Base-by-base conservation (phyloP, 371 early-diverging fungal genomes). In the Rhizopus arrhizus region DNA sequence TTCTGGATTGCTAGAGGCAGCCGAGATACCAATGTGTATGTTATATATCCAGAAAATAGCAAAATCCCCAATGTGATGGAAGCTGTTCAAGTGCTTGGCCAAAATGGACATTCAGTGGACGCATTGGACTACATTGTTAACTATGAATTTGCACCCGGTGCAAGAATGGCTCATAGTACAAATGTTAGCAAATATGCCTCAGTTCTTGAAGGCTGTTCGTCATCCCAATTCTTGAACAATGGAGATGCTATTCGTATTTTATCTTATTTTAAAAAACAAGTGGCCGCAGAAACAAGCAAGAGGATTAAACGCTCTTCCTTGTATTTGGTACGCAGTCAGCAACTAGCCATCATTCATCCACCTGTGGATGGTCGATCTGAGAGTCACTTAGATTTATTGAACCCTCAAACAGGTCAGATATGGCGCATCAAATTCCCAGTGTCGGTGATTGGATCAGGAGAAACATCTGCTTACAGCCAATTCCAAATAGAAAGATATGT, bases 391-490 rank as follows among this genome's bases (percentile, higher is more conserved):
- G 90, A 89, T 56, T 62, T 91, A 29, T 61, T 88, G 40, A 85
- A 88, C 61, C 78, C 85, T 22, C 53, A 61, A 0, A 70, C 77
- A 28, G 75, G 81, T 32, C 80, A 80, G 34, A 74, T 88, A 15
- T 85, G 89, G 81, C 72, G 87, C 32, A 74, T 91, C 49, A 74
- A 74, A 42, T 64, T 89, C 11, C 90, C 90, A 1, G 65, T 90
- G 13, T 72, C 89, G 5, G 71, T 86, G 22, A 77, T 86, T 48
- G 72, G 66, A n/a, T 46, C 60, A 45, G 61, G 70, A 1, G 78
- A 80, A 32, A 55, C 70, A 2, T 69, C 80, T 6, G 76, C 72
- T 15, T 80, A 81, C 62, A 72, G 73, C 34, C 73, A 79, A 1
- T 75, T 80, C 55, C 81, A 83, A 50, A 68, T 82, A 3, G 84